Percentiles rank a stretch among this genome's conserved stretches.
phyloP scores from a whole-genome alignment of 2,329 filamentous ascomycete genomes.

The Penicillium corylophilum region DNA sequence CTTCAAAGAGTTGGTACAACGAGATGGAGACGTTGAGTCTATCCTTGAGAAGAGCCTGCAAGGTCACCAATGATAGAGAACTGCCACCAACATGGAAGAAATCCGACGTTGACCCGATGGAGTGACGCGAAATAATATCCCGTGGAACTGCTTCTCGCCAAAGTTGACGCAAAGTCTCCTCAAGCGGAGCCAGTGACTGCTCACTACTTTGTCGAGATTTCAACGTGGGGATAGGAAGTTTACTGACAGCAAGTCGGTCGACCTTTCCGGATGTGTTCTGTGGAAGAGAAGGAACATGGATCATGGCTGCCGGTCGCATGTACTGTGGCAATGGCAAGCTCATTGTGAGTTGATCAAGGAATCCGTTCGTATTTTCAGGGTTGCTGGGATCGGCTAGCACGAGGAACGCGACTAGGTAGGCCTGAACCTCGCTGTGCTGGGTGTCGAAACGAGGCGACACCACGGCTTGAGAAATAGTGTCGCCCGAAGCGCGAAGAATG shows the following conservation, averaged over 20 bases:
- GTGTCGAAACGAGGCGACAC: conserved; percentile 11
- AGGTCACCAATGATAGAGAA: conserved; percentile 14
- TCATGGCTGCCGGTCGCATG: conserved; percentile 35
- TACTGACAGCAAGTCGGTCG: conserved; percentile 20
- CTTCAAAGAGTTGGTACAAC: conserved; percentile 17
- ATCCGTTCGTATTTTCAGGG: neutral
- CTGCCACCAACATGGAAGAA: conserved; percentile 24
- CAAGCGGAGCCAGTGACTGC: conserved; percentile 3
- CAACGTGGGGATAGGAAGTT: conserved; percentile 6
- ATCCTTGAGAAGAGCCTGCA: conserved; percentile 17
- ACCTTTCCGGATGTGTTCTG: conserved; percentile 31
- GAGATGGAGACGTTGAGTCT: conserved; percentile 9
- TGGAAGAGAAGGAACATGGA: conserved; percentile 29
- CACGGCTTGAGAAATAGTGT: conserved; percentile 15
- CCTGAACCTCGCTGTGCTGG: neutral
- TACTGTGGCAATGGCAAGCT: conserved; percentile 35
- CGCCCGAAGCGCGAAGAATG: conserved; percentile 27
- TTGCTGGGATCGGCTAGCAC: neutral
- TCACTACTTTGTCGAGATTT: neutral
- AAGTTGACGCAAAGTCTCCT: conserved; percentile 13
- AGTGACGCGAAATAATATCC: conserved; percentile 9
- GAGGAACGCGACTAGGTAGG: conserved; percentile 17
- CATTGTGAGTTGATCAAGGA: conserved; percentile 29
- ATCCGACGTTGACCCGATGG: conserved; percentile 14
- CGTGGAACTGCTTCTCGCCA: conserved; percentile 17